A percentile compares a stretch with the other conserved stretches of the same genome.
These are phyloP conservation scores for Allium sativum DNA, from an alignment of 106 monocot genomes.

Conservation along the genomic window DNA sequence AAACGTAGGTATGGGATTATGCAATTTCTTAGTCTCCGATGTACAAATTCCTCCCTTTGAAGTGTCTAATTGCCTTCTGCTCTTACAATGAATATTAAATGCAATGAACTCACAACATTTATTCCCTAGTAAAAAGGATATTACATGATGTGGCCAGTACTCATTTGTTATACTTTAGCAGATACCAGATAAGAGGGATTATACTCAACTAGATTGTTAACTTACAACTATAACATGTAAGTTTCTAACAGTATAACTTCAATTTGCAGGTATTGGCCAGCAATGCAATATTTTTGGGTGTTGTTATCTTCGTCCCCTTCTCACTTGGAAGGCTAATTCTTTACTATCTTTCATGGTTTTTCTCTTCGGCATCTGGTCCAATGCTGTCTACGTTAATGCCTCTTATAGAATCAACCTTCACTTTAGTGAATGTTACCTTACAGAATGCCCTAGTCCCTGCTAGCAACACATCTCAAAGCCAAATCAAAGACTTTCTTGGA, in stretches of 20 bases:
- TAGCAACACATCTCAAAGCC: constrained; percentile 57
- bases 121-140: no score
- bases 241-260: not conserved
- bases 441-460: constrained; percentile 59
- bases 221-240: not conserved
- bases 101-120: no score
- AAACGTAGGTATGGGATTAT: no score
- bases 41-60: no score
- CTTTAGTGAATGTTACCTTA: constrained; percentile 71
- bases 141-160: no score
- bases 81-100: no score
- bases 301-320: constrained; percentile 86
- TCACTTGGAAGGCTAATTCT: constrained; percentile 82
- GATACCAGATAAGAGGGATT: no score
- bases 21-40: no score
- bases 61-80: no score
- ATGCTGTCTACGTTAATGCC: constrained; percentile 56
- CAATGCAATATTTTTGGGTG: constrained; percentile 94
- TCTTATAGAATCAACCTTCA: constrained; percentile 58
- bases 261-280: constrained; percentile 81
- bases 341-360: constrained; percentile 75
- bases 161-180: no score
- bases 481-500: constrained; percentile 37
- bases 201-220: no score
- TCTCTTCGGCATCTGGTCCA: constrained; percentile 63